These are phyloP conservation scores for Leptodermis oblonga DNA, from an alignment of 257 asterid genomes.

Conservation along the genomic window DNA sequence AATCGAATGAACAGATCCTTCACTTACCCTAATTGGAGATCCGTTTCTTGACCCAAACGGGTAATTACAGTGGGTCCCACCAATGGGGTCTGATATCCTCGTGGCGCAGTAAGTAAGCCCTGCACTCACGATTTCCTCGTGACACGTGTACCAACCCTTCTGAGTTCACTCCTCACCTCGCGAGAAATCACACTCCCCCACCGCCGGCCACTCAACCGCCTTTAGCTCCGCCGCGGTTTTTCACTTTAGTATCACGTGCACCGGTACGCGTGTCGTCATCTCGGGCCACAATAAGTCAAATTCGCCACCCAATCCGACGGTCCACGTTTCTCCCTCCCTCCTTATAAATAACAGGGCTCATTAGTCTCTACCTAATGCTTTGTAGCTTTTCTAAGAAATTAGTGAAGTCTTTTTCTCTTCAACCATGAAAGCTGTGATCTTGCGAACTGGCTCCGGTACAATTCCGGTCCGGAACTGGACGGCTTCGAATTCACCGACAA, in stretches of 20 bases:
- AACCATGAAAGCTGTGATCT: slow-evolving; percentile 41
- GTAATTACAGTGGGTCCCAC: background rate
- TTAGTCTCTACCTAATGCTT: background rate
- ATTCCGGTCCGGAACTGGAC: slow-evolving; percentile 22
- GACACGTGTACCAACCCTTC: slow-evolving; percentile 29
- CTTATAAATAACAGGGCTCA: background rate
- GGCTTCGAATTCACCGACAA: slow-evolving; percentile 18
- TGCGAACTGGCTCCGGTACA: slow-evolving; percentile 50
- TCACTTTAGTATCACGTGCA: slow-evolving; percentile 39
- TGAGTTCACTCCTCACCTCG: slow-evolving; percentile 1
- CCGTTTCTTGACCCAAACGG: background rate
- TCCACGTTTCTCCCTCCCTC: background rate
- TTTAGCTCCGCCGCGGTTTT: slow-evolving; percentile 16
- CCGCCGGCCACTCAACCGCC: slow-evolving; percentile 28
- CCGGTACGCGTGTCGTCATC: slow-evolving; percentile 28
- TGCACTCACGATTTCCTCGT: slow-evolving; percentile 21
- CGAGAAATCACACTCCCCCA: slow-evolving; percentile 15
- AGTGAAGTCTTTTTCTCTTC: background rate
- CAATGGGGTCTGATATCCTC: background rate
- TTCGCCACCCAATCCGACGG: slow-evolving; percentile 20
- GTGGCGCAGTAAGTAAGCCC: background rate
- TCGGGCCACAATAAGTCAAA: slow-evolving; percentile 12
- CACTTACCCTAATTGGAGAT: background rate
- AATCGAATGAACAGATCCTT: background rate
- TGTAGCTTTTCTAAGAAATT: too few relatives aligned